Conservation (phyloP, 176 grass and related monocot species). For the Metroxylon sagu region DNA sequence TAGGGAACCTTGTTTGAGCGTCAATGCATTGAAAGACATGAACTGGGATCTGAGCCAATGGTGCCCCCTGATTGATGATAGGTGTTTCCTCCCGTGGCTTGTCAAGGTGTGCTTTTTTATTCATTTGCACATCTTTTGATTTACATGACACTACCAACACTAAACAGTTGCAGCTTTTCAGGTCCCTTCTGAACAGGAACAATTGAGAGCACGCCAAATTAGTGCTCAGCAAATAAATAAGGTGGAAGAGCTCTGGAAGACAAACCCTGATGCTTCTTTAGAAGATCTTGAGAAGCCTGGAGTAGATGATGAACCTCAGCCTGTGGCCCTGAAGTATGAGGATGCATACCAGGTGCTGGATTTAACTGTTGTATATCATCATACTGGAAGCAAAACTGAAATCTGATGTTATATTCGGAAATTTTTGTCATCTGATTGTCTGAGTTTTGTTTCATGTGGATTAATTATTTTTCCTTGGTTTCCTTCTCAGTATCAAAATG, state of each 20-base stretch:
- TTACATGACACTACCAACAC: background rate
- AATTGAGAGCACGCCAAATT: slow-evolving; percentile 88
- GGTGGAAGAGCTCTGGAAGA: slow-evolving; percentile 97
- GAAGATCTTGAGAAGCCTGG: slow-evolving; percentile 99
- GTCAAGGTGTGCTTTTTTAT: slow-evolving; percentile 57
- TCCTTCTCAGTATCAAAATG: slow-evolving; percentile 87
- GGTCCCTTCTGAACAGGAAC: slow-evolving; percentile 97
- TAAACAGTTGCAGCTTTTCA: slow-evolving; percentile 15
- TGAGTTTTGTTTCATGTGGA: too few species aligned
- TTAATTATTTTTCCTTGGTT: background rate
- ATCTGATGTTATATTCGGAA: too few species aligned
- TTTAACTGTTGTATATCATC: background rate
- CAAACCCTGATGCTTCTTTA: slow-evolving; percentile 92
- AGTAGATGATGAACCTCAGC: slow-evolving; percentile 90
- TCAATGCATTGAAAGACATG: slow-evolving; percentile 98
- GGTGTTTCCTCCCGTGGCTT: slow-evolving; percentile 96
- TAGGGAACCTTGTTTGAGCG: slow-evolving; percentile 94
- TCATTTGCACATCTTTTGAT: background rate
- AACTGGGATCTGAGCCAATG: slow-evolving; percentile 99
- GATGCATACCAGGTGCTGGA: slow-evolving; percentile 94
- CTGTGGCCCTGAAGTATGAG: slow-evolving; percentile 88
- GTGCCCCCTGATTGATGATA: slow-evolving; percentile 99
- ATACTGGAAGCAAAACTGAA: too few species aligned
- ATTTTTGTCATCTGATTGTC: too few species aligned
- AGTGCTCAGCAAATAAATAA: slow-evolving; percentile 99